Evolutionary conservation across 305 asterid genomes (phyloP).

Genomic region (Fraxinus sp.): DNA sequence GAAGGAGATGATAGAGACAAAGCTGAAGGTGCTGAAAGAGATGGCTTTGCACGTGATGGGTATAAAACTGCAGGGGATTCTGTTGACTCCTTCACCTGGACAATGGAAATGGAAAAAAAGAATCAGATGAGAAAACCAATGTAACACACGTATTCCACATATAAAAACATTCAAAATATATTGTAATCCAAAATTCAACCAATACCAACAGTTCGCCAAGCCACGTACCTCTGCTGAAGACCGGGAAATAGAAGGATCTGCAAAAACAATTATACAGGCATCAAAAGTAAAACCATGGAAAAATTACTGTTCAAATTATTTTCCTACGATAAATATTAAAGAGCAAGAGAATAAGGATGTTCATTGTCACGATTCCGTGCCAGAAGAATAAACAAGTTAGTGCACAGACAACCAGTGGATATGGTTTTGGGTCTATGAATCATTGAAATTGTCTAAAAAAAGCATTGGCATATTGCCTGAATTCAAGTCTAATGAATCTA

Average conservation of each 20-base stretch:
- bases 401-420: not conserved
- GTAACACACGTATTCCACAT: slow-evolving; percentile 1
- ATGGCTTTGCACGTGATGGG: slow-evolving; percentile 61
- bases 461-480: not conserved
- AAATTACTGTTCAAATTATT: not conserved
- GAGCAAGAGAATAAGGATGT: not conserved
- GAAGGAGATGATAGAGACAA: slow-evolving; percentile 68
- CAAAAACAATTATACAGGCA: slow-evolving; percentile 9
- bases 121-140: not conserved
- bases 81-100: slow-evolving; percentile 60
- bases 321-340: not conserved
- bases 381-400: not conserved
- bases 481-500: not conserved
- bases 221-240: slow-evolving; percentile 40
- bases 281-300: not conserved
- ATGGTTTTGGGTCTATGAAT: not conserved
- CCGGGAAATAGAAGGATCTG: slow-evolving; percentile 45
- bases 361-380: not conserved
- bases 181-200: slow-evolving; percentile 1
- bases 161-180: slow-evolving; percentile 16
- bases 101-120: slow-evolving; percentile 9
- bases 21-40: slow-evolving; percentile 67
- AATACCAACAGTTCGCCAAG: slow-evolving; percentile 1
- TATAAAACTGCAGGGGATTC: slow-evolving; percentile 54
- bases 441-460: not conserved